These are phyloP conservation scores for Penicillium alfredii DNA, from an alignment of 495 filamentous ascomycete species.

Conservation along the genomic window DNA sequence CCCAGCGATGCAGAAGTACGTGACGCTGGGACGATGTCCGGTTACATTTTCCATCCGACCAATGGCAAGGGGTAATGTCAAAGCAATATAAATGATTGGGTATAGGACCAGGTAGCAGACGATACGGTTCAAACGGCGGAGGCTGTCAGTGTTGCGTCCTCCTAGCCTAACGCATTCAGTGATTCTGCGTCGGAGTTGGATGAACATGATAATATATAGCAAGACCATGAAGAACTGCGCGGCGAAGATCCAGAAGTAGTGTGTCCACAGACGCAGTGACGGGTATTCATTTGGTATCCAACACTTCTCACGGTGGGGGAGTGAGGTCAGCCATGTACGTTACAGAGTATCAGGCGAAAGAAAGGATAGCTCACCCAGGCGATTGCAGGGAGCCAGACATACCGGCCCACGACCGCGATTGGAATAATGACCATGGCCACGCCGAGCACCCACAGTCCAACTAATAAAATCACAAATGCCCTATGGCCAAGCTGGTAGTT, in stretches of 20 bases:
- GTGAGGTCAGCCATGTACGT: constrained; percentile 1
- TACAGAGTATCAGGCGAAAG: not conserved
- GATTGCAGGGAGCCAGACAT: constrained; percentile 52
- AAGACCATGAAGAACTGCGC: constrained; percentile 52
- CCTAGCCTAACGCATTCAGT: constrained; percentile 25
- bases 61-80: constrained; percentile 57
- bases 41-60: constrained; percentile 57
- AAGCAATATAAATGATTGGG: constrained; percentile 58
- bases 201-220: constrained; percentile 55
- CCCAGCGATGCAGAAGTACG: constrained; percentile 58
- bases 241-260: constrained; percentile 70
- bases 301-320: constrained; percentile 37
- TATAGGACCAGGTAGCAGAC: constrained; percentile 61
- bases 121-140: constrained; percentile 27
- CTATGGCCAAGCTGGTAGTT: constrained; percentile 45
- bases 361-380: constrained; percentile 48
- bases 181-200: constrained; percentile 42
- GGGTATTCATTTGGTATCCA: constrained; percentile 57
- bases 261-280: constrained; percentile 53
- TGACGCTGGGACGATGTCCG: constrained; percentile 43
- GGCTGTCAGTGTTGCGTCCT: constrained; percentile 16
- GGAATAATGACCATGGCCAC: constrained; percentile 50
- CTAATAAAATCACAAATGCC: constrained; percentile 41
- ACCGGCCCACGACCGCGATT: constrained; percentile 39
- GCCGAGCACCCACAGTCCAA: constrained; percentile 48